Evolutionary conservation across 805 yeast genomes (phyloP).

Genomic region (Millerozyma acaciae): DNA sequence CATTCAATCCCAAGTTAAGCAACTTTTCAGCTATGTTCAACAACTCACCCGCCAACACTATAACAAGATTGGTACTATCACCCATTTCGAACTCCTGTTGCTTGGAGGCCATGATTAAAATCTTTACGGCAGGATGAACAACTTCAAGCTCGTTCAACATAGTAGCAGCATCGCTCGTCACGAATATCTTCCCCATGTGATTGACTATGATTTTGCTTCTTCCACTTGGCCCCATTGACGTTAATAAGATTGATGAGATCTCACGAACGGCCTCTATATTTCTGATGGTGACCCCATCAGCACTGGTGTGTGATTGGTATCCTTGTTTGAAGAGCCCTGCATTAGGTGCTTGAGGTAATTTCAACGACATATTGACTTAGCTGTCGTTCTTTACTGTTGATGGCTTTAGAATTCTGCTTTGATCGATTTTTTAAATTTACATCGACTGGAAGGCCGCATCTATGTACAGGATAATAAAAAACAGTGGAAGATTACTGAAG

Average conservation of each 20-base stretch:
- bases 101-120: constrained; percentile 91
- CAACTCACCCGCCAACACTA: constrained; percentile 89
- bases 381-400: too few relatives aligned
- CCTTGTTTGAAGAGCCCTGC: constrained; percentile 95
- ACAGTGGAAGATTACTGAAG: too few relatives aligned
- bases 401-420: too few relatives aligned
- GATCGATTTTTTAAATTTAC: too few relatives aligned
- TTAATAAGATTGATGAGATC: constrained; percentile 83
- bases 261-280: constrained; percentile 94
- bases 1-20: constrained; percentile 77
- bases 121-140: constrained; percentile 95
- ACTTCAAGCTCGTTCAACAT: constrained; percentile 90
- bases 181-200: constrained; percentile 76
- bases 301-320: constrained; percentile 77
- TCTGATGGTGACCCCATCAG: constrained; percentile 91
- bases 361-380: constrained; percentile 67
- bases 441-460: too few relatives aligned
- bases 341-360: constrained; percentile 88
- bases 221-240: constrained; percentile 97
- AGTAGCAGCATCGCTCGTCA: constrained; percentile 98
- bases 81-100: constrained; percentile 98
- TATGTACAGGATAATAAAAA: too few relatives aligned
- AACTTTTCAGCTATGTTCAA: constrained; percentile 83
- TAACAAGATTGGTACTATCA: constrained; percentile 88
- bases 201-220: constrained; percentile 94